These are phyloP conservation scores for Sparassis latifolia DNA, from an alignment of 1,284 basidiomycete genomes.

Conservation along the genomic window DNA sequence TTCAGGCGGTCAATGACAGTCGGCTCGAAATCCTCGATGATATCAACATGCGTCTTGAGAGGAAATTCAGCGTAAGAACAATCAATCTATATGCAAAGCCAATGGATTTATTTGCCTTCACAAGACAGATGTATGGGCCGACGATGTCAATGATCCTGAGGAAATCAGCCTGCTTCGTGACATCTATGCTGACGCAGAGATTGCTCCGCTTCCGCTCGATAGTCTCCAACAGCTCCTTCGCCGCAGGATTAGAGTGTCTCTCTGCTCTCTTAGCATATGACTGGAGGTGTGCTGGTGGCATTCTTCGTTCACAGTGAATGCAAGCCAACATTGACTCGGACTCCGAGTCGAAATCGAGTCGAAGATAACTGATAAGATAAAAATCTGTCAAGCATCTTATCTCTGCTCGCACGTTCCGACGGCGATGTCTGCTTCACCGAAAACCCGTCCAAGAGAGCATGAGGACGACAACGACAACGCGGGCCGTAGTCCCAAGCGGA, in stretches of 20 bases:
- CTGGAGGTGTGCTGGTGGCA: slow-evolving; percentile 36
- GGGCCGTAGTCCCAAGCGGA: slow-evolving; percentile 48
- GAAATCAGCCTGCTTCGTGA: slow-evolving; percentile 77
- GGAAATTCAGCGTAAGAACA: background rate
- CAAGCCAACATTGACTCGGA: no score
- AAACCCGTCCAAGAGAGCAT: slow-evolving; percentile 38
- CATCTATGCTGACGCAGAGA: slow-evolving; percentile 94
- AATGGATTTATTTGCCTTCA: slow-evolving; percentile 64
- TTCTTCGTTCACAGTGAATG: slow-evolving; percentile 12
- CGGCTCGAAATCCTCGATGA: slow-evolving; percentile 87
- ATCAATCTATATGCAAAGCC: no score
- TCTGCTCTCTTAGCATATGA: slow-evolving; percentile 65
- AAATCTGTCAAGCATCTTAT: background rate
- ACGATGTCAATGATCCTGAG: slow-evolving; percentile 85
- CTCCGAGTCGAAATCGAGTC: no score
- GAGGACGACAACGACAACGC: slow-evolving; percentile 44
- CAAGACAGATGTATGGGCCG: slow-evolving; percentile 84
- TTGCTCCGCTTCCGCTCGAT: slow-evolving; percentile 91
- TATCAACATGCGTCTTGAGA: slow-evolving; percentile 91
- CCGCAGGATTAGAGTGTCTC: slow-evolving; percentile 67
- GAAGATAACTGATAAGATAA: no score
- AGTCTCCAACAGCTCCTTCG: slow-evolving; percentile 70
- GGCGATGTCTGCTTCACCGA: slow-evolving; percentile 21
- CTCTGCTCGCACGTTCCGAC: background rate
- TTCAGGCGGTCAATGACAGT: slow-evolving; percentile 70